Evolutionary conservation across 202 grass and related monocot species (phyloP).

Genomic region (Carex sylvatica): DNA sequence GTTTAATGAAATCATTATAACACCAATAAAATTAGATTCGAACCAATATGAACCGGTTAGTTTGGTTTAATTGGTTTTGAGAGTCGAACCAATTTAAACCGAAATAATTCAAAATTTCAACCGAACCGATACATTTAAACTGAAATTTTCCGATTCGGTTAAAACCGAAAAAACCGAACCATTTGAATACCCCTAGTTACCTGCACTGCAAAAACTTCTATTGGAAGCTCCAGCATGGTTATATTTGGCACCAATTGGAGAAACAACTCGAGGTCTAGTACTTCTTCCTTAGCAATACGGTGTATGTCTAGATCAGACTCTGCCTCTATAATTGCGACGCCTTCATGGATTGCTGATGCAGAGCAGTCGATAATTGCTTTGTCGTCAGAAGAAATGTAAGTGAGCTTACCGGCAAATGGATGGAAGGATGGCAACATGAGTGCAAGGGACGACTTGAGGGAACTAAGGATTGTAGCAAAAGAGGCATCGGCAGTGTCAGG

Average conservation of each 20-base stretch:
- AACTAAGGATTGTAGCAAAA: conserved; percentile 19
- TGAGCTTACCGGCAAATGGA: conserved; percentile 43
- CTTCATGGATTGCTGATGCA: conserved; percentile 7
- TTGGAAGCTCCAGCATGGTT: conserved; percentile 31
- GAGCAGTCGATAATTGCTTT: conserved; percentile 43
- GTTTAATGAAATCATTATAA: too few relatives aligned
- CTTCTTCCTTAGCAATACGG: conserved; percentile 41
- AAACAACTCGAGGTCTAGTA: conserved; percentile 51
- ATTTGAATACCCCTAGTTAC: too few relatives aligned
- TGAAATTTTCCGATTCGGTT: too few relatives aligned
- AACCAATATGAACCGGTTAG: too few relatives aligned
- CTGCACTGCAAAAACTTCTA: conserved; percentile 47
- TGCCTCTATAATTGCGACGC: conserved; percentile 50
- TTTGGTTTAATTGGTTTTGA: too few relatives aligned
- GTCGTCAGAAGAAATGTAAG: conserved; percentile 22
- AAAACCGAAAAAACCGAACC: too few relatives aligned
- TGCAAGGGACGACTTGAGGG: conserved; percentile 40
- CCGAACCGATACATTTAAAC: too few relatives aligned
- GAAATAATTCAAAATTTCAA: too few relatives aligned
- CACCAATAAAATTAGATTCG: too few relatives aligned
- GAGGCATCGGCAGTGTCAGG: neutral
- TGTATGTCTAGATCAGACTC: conserved; percentile 36
- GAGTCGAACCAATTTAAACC: too few relatives aligned
- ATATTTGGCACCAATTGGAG: conserved; percentile 38
- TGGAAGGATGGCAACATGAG: conserved; percentile 42